Evolutionary conservation across 225 moss, liverwort and hornwort genomes (phyloP).

Genomic region (Antitrichia curtipendula): DNA sequence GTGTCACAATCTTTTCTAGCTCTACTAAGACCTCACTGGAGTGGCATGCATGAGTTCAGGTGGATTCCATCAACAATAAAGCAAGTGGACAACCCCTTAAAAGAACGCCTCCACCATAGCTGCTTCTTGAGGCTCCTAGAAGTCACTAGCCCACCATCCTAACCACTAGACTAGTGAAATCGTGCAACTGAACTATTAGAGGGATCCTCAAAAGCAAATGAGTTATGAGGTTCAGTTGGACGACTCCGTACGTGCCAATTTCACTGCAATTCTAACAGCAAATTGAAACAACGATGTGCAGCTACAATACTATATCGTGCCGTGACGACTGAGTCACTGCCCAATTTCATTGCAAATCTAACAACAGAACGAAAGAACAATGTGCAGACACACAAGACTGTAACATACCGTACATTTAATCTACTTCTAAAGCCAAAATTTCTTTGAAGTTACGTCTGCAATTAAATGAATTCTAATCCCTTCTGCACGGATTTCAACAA

Average conservation of each 20-base stretch:
- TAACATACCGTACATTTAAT: not conserved
- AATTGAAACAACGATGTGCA: not conserved
- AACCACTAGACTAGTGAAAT: not conserved
- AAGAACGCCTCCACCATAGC: not conserved
- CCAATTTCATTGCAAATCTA: not conserved
- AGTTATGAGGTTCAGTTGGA: not conserved
- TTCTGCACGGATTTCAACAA: too few species aligned
- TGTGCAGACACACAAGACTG: not conserved
- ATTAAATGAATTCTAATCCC: not conserved
- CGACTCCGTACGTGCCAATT: not conserved
- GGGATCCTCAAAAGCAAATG: not conserved
- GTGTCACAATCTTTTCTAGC: not conserved
- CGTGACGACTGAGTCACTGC: not conserved
- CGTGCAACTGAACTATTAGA: not conserved
- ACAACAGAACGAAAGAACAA: too few species aligned
- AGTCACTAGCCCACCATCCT: not conserved
- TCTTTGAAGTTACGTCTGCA: too few species aligned
- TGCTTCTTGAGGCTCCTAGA: not conserved
- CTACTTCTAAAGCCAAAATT: too few species aligned
- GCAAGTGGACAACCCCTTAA: not conserved
- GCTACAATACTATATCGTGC: too few species aligned
- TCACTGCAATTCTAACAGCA: not conserved
- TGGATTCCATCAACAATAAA: not conserved
- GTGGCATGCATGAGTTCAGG: not conserved
- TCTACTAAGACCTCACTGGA: not conserved